Base-by-base conservation (phyloP, 768 basidiomycete species). In the Paxillus ammoniavirescens region DNA sequence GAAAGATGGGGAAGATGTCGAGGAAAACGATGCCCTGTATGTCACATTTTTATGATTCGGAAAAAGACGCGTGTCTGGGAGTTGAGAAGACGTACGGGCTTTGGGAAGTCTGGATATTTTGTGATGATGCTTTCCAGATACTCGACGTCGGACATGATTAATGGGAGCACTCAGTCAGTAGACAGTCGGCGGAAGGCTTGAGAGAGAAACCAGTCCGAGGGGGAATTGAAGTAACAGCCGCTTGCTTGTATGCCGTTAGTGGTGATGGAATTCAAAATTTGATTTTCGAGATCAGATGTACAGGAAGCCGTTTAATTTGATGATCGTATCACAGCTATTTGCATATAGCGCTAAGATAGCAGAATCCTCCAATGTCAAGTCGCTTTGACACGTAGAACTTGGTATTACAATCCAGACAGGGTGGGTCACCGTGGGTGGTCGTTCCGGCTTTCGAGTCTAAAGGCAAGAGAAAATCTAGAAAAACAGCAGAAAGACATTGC, bases 1-100 rank as follows among this genome's bases (percentile, higher is more conserved):
- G 82, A 15, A 99, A 80, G 67, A 98, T 78, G 10, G 97, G 97
- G 72, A 98, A 94, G 62, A 98, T 91, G 71, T 99, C 97, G 52
- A 95, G 75, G 73, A 99, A 99, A 45, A 79, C 79, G 66, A 99
- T 83, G 12, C 96, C 96, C 91, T 95, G 46, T 31, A 13, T 42
- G 38, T 53, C 26, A 15, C 26, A 35, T 33, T 35, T 26, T 40
- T 15, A 33, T 18, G 1, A 0, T 30, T 51, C 30, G 43, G 50
- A 36, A 43, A 23, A 8, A 2, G 43, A 13, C 13, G 28, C 3
- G 41, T 7, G 17, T 31, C 23, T 44, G 10, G 35, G 8, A 42
- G n/a, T 18, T 2, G 10, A 23, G 33, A 41, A 43, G 28, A 60
- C 72, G 45, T 62, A 92, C 94, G 82, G 93, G 89, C 77, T 92